phyloP scores from a whole-genome alignment of 2,329 filamentous ascomycete genomes.

The Trichothecium roseum region DNA sequence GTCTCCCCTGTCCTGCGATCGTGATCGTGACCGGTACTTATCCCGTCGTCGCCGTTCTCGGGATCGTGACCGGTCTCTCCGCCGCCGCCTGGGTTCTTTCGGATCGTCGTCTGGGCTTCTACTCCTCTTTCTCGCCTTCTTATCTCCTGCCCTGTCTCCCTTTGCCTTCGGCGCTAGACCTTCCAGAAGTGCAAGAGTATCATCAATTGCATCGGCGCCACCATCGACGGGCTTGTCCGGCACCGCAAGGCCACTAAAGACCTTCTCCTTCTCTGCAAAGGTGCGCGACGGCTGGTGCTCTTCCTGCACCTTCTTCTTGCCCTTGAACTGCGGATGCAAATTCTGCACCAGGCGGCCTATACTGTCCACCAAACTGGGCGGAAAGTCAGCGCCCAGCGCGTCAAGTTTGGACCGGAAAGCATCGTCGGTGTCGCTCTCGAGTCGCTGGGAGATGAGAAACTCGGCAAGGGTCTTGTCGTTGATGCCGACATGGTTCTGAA shows the following conservation, averaged over 20 bases:
- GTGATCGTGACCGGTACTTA: constrained; percentile 24
- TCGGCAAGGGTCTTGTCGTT: constrained; percentile 92
- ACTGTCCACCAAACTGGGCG: constrained; percentile 77
- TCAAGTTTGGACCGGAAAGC: constrained; percentile 71
- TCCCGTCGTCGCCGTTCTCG: constrained; percentile 26
- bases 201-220: constrained; percentile 64
- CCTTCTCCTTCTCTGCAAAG: constrained; percentile 63
- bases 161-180: constrained; percentile 54
- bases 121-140: constrained; percentile 45
- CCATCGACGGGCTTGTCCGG: constrained; percentile 57
- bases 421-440: constrained; percentile 57
- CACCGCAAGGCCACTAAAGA: constrained; percentile 85
- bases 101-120: constrained; percentile 43
- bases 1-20: constrained; percentile 27
- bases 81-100: constrained; percentile 28
- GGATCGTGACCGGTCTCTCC: constrained; percentile 29
- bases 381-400: constrained; percentile 71
- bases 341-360: constrained; percentile 80
- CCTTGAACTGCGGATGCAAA: constrained; percentile 84
- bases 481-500: constrained; percentile 88
- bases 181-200: constrained; percentile 88
- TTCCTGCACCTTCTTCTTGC: constrained; percentile 27
- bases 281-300: constrained; percentile 29
- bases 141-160: neutral
- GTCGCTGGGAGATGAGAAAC: constrained; percentile 85